phyloP scores from a whole-genome alignment of 2,329 filamentous ascomycete species.

The Colletotrichum euphorbiae region DNA sequence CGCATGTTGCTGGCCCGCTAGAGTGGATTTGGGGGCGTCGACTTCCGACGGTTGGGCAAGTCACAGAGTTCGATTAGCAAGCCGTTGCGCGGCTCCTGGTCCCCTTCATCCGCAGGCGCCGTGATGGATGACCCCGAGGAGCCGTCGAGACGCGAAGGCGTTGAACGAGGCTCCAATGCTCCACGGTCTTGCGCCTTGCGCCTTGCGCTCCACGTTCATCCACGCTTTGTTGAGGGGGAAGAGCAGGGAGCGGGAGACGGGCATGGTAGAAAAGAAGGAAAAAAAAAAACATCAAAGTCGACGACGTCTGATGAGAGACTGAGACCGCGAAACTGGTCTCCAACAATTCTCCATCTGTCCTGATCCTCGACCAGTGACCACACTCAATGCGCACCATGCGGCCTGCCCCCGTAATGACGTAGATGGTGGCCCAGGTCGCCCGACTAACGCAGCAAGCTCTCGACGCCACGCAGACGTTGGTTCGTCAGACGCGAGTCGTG shows the following conservation, averaged over 20 bases:
- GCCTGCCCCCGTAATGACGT: slow-evolving; percentile 33
- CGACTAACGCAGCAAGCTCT: slow-evolving; percentile 30
- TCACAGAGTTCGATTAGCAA: neutral
- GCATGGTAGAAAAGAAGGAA: neutral
- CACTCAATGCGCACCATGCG: slow-evolving; percentile 31
- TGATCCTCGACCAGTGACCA: slow-evolving; percentile 31
- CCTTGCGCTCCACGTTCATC: slow-evolving; percentile 23
- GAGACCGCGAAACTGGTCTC: slow-evolving; percentile 24
- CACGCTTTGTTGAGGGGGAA: slow-evolving; percentile 2
- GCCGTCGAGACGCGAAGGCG: slow-evolving; percentile 22
- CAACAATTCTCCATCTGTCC: slow-evolving; percentile 34
- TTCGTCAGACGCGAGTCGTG: slow-evolving; percentile 27
- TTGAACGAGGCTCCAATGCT: slow-evolving; percentile 25
- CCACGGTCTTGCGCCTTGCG: slow-evolving; percentile 23
- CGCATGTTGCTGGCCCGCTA: slow-evolving; percentile 27
- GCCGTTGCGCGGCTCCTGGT: neutral
- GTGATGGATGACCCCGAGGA: slow-evolving; percentile 7
- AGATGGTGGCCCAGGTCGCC: slow-evolving; percentile 29
- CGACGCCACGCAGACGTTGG: slow-evolving; percentile 30
- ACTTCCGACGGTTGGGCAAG: neutral
- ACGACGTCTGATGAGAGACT: slow-evolving; percentile 13
- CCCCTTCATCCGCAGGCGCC: slow-evolving; percentile 17
- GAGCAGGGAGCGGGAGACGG: slow-evolving; percentile 18
- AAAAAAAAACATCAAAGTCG: slow-evolving; percentile 14
- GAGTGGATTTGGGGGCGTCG: slow-evolving; percentile 6